A percentile compares a stretch with the other conserved stretches of the same genome.
phyloP scores from a whole-genome alignment of 371 early-diverging fungal species.

The Cokeromyces recurvatus region DNA sequence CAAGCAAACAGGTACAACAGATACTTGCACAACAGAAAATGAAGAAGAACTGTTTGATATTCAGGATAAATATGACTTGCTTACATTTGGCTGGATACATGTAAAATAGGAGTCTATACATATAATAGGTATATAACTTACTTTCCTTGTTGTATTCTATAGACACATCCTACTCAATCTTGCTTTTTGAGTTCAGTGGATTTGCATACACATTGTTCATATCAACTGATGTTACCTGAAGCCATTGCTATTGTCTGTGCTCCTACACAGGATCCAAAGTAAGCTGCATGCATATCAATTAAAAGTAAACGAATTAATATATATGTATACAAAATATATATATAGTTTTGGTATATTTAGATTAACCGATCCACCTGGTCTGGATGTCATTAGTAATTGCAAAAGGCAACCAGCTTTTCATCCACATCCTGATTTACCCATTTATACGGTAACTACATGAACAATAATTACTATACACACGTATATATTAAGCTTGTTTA shows the following conservation, averaged over 20 bases:
- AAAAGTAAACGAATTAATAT: too few species aligned
- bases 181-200: slow-evolving; percentile 93
- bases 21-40: slow-evolving; percentile 82
- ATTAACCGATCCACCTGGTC: slow-evolving; percentile 84
- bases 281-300: slow-evolving; percentile 9
- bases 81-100: slow-evolving; percentile 92
- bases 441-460: slow-evolving; percentile 53
- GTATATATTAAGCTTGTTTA: too few species aligned
- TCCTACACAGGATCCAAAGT: slow-evolving; percentile 70
- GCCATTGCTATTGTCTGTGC: slow-evolving; percentile 92
- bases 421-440: slow-evolving; percentile 70
- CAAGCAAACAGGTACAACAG: slow-evolving; percentile 83
- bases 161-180: slow-evolving; percentile 91
- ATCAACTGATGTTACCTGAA: slow-evolving; percentile 90
- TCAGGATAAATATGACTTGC: slow-evolving; percentile 68
- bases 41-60: slow-evolving; percentile 85
- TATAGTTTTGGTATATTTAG: slow-evolving; percentile 79
- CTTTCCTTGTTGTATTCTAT: slow-evolving; percentile 4
- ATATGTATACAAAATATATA: background rate
- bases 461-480: background rate
- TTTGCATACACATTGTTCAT: slow-evolving; percentile 89
- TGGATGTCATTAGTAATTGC: slow-evolving; percentile 77
- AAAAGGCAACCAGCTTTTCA: slow-evolving; percentile 71
- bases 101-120: slow-evolving; percentile 32
- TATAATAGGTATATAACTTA: background rate